phyloP scores from a whole-genome alignment of 1,284 basidiomycete genomes.

The Polyporus tsugae region DNA sequence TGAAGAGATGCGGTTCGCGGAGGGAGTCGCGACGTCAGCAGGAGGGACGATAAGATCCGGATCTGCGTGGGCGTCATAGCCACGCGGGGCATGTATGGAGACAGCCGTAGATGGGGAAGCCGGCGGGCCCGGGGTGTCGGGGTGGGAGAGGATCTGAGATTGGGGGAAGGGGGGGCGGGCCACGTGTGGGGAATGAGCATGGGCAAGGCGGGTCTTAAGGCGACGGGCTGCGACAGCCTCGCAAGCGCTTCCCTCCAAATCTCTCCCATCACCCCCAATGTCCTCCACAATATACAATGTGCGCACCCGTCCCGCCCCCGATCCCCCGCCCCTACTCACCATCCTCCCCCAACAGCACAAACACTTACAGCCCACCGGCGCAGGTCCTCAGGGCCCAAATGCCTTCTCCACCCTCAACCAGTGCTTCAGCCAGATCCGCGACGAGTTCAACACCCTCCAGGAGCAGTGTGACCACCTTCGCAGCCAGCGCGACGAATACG shows the following conservation, averaged over 20 bases:
- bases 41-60: conserved; percentile 28
- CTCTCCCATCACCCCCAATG: conserved; percentile 38
- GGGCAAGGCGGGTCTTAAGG: conserved; percentile 32
- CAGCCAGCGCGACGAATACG: conserved; percentile 89
- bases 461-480: conserved; percentile 77
- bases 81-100: conserved; percentile 19
- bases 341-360: conserved; percentile 58
- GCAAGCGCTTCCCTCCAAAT: conserved; percentile 33
- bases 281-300: conserved; percentile 49
- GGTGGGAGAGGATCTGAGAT: conserved; percentile 35
- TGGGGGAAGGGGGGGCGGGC: conserved; percentile 18
- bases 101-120: conserved; percentile 29
- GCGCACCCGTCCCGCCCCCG: conserved; percentile 27
- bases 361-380: conserved; percentile 67
- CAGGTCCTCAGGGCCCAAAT: conserved; percentile 50
- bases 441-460: conserved; percentile 86
- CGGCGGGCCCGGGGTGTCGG: conserved; percentile 31
- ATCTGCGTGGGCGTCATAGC: conserved; percentile 16
- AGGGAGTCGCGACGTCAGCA: conserved; percentile 11
- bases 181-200: conserved; percentile 32
- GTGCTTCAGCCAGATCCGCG: conserved; percentile 83
- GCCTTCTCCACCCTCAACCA: conserved; percentile 70
- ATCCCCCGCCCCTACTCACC: conserved; percentile 13
- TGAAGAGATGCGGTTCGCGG: conserved; percentile 11
- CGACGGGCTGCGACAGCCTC: conserved; percentile 28